phyloP scores from a whole-genome alignment of 768 basidiomycete genomes.

The Suillus occidentalis region DNA sequence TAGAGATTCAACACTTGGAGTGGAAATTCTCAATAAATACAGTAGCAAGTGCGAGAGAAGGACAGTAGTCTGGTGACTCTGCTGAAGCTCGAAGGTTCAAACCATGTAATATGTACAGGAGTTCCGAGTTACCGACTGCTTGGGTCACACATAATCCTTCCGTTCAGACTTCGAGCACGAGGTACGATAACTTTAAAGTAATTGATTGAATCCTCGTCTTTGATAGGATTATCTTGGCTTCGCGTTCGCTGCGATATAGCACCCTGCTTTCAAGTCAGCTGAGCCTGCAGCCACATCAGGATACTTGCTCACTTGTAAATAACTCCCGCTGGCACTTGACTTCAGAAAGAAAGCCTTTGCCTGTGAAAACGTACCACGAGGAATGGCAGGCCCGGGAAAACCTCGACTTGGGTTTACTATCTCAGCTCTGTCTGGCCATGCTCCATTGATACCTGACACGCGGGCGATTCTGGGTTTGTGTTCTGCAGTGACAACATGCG shows the following conservation, averaged over 20 bases:
- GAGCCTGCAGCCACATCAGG: not conserved
- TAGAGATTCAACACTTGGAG: not conserved
- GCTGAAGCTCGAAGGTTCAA: not conserved
- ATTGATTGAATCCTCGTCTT: not conserved
- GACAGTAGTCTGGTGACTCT: not conserved
- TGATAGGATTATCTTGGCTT: conserved; percentile 1
- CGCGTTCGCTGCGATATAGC: not conserved
- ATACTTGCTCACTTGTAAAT: not conserved
- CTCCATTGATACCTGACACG: conserved; percentile 3
- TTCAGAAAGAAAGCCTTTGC: conserved; percentile 6
- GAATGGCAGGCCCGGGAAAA: not conserved
- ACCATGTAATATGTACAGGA: not conserved
- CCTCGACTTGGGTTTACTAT: not conserved
- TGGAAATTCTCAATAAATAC: not conserved
- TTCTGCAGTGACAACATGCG: conserved; percentile 8
- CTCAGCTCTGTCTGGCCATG: conserved; percentile 3
- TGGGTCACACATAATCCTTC: not conserved
- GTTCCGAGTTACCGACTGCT: not conserved
- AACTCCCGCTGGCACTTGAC: not conserved
- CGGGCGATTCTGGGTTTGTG: conserved; percentile 2
- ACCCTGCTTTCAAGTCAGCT: not conserved
- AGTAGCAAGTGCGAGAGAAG: not conserved
- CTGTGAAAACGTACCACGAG: conserved; percentile 9
- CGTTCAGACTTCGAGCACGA: not conserved
- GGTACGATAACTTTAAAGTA: conserved; percentile 6